A percentile compares a stretch with the other conserved stretches of the same genome.
These are phyloP conservation scores for Dioscorea zingiberensis DNA, from an alignment of 106 monocot genomes.

Conservation along the genomic window DNA sequence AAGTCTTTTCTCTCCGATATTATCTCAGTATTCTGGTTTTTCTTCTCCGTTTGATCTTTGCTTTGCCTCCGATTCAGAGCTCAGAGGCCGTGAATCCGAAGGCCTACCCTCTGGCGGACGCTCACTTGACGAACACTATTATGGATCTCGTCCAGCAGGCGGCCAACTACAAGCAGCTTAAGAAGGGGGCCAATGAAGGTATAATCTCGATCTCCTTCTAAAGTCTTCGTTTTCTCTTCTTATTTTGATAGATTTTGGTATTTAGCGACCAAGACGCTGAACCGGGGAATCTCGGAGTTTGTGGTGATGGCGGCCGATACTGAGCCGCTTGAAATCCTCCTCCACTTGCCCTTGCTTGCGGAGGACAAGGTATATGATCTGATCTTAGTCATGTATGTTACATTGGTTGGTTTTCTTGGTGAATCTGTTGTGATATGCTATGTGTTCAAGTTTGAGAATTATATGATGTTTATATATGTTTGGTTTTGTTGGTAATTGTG, in stretches of 20 bases:
- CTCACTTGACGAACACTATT: constrained; percentile 78
- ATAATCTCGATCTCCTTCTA: background rate
- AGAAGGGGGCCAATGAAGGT: constrained; percentile 97
- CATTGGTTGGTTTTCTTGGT: too few relatives aligned
- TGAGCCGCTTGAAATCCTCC: constrained; percentile 50
- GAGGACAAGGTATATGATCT: constrained; percentile 34
- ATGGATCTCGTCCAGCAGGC: constrained; percentile 86
- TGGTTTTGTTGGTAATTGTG: too few relatives aligned
- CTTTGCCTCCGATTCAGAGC: constrained; percentile 18
- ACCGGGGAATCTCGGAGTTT: constrained; percentile 54
- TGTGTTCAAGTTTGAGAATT: too few relatives aligned
- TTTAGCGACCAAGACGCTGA: constrained; percentile 44
- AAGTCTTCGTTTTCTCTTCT: background rate
- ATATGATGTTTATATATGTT: too few relatives aligned
- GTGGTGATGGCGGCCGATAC: constrained; percentile 59
- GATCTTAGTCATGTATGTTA: too few relatives aligned
- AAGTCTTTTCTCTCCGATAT: too few relatives aligned
- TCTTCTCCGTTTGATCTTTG: background rate
- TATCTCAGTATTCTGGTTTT: too few relatives aligned
- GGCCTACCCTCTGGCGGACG: constrained; percentile 86
- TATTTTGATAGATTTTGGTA: background rate
- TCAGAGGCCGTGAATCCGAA: constrained; percentile 83
- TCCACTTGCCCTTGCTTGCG: constrained; percentile 48
- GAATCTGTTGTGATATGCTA: too few relatives aligned
- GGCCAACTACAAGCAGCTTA: constrained; percentile 89